These are phyloP conservation scores for Podospora comata DNA, from an alignment of 495 filamentous ascomycete species.

Conservation along the genomic window DNA sequence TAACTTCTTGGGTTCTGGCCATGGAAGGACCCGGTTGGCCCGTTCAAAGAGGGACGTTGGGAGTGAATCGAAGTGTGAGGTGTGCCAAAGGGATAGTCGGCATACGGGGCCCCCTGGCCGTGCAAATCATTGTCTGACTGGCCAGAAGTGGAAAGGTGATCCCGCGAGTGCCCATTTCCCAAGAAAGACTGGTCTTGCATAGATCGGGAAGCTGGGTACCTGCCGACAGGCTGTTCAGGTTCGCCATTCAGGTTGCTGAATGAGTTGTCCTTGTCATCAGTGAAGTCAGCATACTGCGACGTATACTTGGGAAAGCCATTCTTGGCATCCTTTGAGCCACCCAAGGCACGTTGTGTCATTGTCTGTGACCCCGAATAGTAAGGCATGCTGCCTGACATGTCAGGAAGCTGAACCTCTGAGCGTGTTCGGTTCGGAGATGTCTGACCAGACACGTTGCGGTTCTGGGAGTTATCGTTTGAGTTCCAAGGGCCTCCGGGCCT, in stretches of 20 bases:
- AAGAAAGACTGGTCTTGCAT: slow-evolving; percentile 24
- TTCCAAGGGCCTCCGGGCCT: slow-evolving; percentile 55
- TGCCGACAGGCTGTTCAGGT: slow-evolving; percentile 10
- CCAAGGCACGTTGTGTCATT: slow-evolving; percentile 21
- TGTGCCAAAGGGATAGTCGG: slow-evolving; percentile 16
- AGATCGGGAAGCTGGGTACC: slow-evolving; percentile 7
- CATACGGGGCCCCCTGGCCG: slow-evolving; percentile 14
- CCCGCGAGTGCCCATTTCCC: slow-evolving; percentile 25
- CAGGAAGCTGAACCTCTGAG: slow-evolving; percentile 34
- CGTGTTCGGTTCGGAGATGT: slow-evolving; percentile 34
- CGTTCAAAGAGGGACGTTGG: slow-evolving; percentile 28
- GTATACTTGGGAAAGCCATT: slow-evolving; percentile 16
- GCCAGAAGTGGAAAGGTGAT: slow-evolving; percentile 33
- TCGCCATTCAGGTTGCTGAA: slow-evolving; percentile 10
- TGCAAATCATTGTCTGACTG: slow-evolving; percentile 31
- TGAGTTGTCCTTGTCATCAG: slow-evolving; percentile 32
- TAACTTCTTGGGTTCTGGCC: slow-evolving; percentile 14
- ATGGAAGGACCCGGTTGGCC: slow-evolving; percentile 19
- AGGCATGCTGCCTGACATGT: slow-evolving; percentile 38
- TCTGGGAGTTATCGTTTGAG: slow-evolving; percentile 42
- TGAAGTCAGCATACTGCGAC: slow-evolving; percentile 16
- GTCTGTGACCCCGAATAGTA: slow-evolving; percentile 39
- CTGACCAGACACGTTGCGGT: slow-evolving; percentile 27
- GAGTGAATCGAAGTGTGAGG: slow-evolving; percentile 17
- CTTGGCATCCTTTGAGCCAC: slow-evolving; percentile 19